Base-by-base conservation (phyloP, 345 rosid genomes). In the Streptanthus diversifolius region DNA sequence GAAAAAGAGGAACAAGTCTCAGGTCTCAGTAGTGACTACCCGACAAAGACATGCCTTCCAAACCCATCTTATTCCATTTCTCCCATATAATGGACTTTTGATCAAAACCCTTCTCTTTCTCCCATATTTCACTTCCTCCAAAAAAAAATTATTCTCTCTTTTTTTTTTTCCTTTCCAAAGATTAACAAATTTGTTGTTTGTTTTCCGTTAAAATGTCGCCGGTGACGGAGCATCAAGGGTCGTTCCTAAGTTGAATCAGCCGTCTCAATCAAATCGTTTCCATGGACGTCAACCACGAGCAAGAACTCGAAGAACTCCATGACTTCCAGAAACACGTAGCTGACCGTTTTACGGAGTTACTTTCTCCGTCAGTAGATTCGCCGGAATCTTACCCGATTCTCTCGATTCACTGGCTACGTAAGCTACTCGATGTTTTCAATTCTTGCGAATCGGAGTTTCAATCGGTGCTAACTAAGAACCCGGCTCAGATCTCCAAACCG, bases 361-460 rank as follows among this genome's bases (percentile, higher is more conserved):
- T 80, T 5, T 37, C 85, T 11, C 68, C 86, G 0, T 29, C 62
- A 4, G 36, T 19, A 8, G 48, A 71, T 21, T 21, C 79, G 1
- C 10, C 33, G 12, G 70, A 52, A 47, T 19, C 73, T 21, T 78
- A 69, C 11, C 61, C 85, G 57, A 29, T 90, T 55, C 84, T 91
- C 25, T 91, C 99, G 27, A 85, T 95, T 52, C 73, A 86, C 0
- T 95, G 99, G 98, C 70, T 90, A 8, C 65, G 83, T 4, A 88
- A 86, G 66, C 90, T 95, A 68, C 91, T 95, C 43, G 96, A 95
- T 56, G 88, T 76, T 24, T 90, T 88, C 77, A 79, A 91, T 68
- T 95, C 93, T 70, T 85, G 90, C 33, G 97, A 95, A 56, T 90
- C 97, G 2, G 97, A 92, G 79, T 95, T 91, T 84, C 79, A 92